Percentiles rank a stretch among this genome's conserved stretches.
These are phyloP conservation scores for Dorcoceras hygrometricum DNA, from an alignment of 257 asterid genomes.

Conservation along the genomic window DNA sequence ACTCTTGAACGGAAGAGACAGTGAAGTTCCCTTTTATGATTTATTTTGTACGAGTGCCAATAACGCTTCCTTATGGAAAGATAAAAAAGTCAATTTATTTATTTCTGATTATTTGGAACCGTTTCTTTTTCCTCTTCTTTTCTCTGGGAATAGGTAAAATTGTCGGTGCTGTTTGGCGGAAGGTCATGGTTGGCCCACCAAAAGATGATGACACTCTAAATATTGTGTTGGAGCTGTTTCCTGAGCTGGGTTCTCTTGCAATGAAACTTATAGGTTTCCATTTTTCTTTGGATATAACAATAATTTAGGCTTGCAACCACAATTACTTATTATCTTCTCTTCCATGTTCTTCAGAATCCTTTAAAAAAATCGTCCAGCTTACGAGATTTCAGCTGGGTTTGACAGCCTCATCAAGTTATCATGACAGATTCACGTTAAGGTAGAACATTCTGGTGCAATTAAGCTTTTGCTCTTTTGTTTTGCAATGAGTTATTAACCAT, in stretches of 20 bases:
- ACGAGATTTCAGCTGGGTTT: slow-evolving; percentile 47
- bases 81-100: slow-evolving; percentile 2
- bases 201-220: slow-evolving; percentile 51
- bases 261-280: slow-evolving; percentile 59
- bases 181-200: slow-evolving; percentile 58
- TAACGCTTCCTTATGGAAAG: too few species aligned
- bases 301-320: slow-evolving; percentile 1
- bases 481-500: slow-evolving; percentile 22
- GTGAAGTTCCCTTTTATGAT: too few species aligned
- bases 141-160: slow-evolving; percentile 48
- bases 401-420: slow-evolving; percentile 36
- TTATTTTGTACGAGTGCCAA: too few species aligned
- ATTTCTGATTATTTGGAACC: slow-evolving; percentile 14
- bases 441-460: slow-evolving; percentile 20
- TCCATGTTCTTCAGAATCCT: slow-evolving; percentile 53
- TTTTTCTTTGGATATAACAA: slow-evolving; percentile 4
- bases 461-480: slow-evolving; percentile 3
- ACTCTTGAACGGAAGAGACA: too few species aligned
- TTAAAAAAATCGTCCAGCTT: slow-evolving; percentile 54
- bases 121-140: slow-evolving; percentile 17
- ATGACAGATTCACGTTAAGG: slow-evolving; percentile 81
- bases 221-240: slow-evolving; percentile 67
- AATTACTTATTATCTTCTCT: slow-evolving; percentile 20
- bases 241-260: slow-evolving; percentile 53
- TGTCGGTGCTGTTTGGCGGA: slow-evolving; percentile 84